Conservation (phyloP, 1,284 basidiomycete genomes). For the Limonomyces culmigenus region DNA sequence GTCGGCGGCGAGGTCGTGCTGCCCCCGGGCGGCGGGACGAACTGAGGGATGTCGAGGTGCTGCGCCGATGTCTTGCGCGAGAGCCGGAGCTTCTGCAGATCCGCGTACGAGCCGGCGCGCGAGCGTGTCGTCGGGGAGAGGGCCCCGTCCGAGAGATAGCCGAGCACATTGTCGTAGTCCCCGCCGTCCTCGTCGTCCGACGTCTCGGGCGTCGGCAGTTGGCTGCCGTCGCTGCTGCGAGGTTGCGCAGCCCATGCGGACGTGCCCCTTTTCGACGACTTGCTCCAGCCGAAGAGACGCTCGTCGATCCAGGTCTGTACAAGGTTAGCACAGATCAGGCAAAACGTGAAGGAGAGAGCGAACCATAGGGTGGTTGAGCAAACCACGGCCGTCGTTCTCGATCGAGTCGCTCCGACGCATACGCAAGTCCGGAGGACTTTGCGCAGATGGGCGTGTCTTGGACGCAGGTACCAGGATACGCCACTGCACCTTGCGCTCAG, state of each 20-base stretch:
- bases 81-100: slow-evolving; percentile 48
- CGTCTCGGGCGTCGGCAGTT: slow-evolving; percentile 45
- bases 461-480: slow-evolving; percentile 75
- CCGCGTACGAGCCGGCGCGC: slow-evolving; percentile 60
- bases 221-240: slow-evolving; percentile 40
- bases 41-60: neutral
- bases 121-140: slow-evolving; percentile 28
- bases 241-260: slow-evolving; percentile 56
- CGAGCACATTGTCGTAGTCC: slow-evolving; percentile 66
- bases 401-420: slow-evolving; percentile 58
- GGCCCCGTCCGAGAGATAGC: slow-evolving; percentile 33
- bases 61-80: slow-evolving; percentile 11
- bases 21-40: slow-evolving; percentile 1
- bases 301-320: slow-evolving; percentile 79
- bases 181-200: slow-evolving; percentile 67
- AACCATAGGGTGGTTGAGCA: slow-evolving; percentile 69
- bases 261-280: slow-evolving; percentile 50
- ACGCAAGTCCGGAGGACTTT: slow-evolving; percentile 50
- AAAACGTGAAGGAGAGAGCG: neutral
- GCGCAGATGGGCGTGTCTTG: slow-evolving; percentile 65
- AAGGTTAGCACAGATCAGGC: neutral
- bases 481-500: slow-evolving; percentile 24
- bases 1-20: slow-evolving; percentile 3
- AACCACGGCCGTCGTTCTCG: slow-evolving; percentile 63
- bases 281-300: slow-evolving; percentile 83